Conservation (phyloP, 129 eudicot species). For the Flaveria ramosissima region DNA sequence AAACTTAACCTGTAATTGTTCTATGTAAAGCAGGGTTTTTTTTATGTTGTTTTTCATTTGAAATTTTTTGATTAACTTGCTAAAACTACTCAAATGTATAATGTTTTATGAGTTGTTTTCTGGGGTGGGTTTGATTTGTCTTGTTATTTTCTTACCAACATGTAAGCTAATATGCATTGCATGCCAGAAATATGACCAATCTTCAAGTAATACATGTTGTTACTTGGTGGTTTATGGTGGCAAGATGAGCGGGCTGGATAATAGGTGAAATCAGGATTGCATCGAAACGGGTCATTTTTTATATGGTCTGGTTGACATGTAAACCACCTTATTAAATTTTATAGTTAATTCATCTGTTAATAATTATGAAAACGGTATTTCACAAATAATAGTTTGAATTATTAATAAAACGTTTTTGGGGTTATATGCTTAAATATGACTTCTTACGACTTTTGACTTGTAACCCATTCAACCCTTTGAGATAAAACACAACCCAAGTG, state of each 20-base stretch:
- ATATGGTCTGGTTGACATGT: not conserved
- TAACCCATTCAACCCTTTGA: not conserved
- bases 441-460: too few relatives aligned
- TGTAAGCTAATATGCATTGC: too few relatives aligned
- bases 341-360: not conserved
- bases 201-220: not conserved
- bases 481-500: not conserved
- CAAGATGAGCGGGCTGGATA: not conserved
- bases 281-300: not conserved
- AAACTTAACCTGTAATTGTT: constrained; percentile 11
- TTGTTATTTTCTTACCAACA: too few relatives aligned
- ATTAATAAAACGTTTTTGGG: not conserved
- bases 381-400: too few relatives aligned
- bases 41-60: too few relatives aligned
- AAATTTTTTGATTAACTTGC: too few relatives aligned
- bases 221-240: not conserved
- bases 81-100: too few relatives aligned
- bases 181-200: not conserved
- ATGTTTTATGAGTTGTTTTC: too few relatives aligned
- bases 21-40: not conserved
- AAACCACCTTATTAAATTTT: not conserved
- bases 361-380: too few relatives aligned
- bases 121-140: too few relatives aligned
- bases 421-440: too few relatives aligned
- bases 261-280: not conserved